These are phyloP conservation scores for Rubia peregrina DNA, from an alignment of 305 asterid genomes.

Conservation along the genomic window DNA sequence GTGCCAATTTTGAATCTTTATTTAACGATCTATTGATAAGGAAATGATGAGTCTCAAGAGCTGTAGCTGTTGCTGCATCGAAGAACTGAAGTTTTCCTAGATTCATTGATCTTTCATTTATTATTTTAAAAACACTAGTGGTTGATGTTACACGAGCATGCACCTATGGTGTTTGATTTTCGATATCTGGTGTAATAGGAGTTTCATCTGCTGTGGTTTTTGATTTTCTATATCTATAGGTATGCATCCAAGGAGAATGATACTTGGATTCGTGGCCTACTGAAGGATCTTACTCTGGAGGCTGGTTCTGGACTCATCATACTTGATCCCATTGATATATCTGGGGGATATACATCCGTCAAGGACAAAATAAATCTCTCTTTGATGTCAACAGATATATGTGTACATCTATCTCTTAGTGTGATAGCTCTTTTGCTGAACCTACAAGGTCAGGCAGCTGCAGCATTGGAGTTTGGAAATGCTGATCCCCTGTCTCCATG, in stretches of 20 bases:
- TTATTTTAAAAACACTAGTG: background rate
- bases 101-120: background rate
- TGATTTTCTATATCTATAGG: constrained; percentile 42
- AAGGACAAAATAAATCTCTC: constrained; percentile 90
- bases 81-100: background rate
- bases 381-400: constrained; percentile 70
- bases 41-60: background rate
- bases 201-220: constrained; percentile 1
- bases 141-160: background rate
- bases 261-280: constrained; percentile 83
- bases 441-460: constrained; percentile 80
- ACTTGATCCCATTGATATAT: constrained; percentile 94
- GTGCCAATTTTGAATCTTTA: background rate
- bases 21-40: background rate
- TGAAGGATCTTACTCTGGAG: constrained; percentile 86
- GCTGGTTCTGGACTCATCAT: constrained; percentile 97
- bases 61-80: background rate
- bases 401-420: constrained; percentile 84
- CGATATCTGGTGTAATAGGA: too few species aligned
- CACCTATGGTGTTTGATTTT: background rate
- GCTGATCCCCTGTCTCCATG: constrained; percentile 87
- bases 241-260: constrained; percentile 95
- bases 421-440: constrained; percentile 88
- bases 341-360: constrained; percentile 93
- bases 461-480: constrained; percentile 84